A percentile compares a stretch with the other conserved stretches of the same genome.
Evolutionary conservation across 2,329 filamentous ascomycete genomes (phyloP).

Genomic region (Volutella citrinella): DNA sequence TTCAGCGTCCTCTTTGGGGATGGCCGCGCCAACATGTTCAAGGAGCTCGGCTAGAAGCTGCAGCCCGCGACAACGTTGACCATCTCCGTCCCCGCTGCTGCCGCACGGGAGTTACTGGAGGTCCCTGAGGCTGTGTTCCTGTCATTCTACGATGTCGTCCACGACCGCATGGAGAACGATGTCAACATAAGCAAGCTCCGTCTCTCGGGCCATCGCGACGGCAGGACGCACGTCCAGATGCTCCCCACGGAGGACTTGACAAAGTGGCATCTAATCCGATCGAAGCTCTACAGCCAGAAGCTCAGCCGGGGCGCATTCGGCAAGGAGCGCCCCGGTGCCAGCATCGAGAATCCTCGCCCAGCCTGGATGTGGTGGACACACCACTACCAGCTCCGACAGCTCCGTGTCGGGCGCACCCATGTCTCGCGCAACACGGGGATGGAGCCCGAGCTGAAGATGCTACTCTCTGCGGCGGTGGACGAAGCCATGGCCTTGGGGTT

Average conservation of each 20-base stretch:
- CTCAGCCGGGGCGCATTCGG: conserved; percentile 11
- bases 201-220: conserved; percentile 18
- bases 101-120: no score
- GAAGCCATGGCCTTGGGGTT: conserved; percentile 32
- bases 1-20: conserved; percentile 36
- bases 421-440: conserved; percentile 18
- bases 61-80: conserved; percentile 26
- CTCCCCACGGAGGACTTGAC: conserved; percentile 27
- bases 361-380: conserved; percentile 36
- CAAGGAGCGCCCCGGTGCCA: conserved; percentile 5
- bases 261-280: conserved; percentile 31
- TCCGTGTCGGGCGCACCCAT: conserved; percentile 16
- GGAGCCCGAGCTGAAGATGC: conserved; percentile 20
- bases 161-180: no score
- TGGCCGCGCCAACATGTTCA: conserved; percentile 30
- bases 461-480: conserved; percentile 31
- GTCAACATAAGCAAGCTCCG: conserved; percentile 24
- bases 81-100: no score
- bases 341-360: conserved; percentile 12
- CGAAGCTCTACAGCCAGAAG: conserved; percentile 23
- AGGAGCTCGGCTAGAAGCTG: conserved; percentile 32
- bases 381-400: conserved; percentile 25
- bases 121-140: conserved; percentile 19
- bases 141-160: conserved; percentile 22
- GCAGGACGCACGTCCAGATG: conserved; percentile 31